Base-by-base conservation (phyloP, 2,329 filamentous ascomycete species). In the Paraphaeosphaeria minitans region DNA sequence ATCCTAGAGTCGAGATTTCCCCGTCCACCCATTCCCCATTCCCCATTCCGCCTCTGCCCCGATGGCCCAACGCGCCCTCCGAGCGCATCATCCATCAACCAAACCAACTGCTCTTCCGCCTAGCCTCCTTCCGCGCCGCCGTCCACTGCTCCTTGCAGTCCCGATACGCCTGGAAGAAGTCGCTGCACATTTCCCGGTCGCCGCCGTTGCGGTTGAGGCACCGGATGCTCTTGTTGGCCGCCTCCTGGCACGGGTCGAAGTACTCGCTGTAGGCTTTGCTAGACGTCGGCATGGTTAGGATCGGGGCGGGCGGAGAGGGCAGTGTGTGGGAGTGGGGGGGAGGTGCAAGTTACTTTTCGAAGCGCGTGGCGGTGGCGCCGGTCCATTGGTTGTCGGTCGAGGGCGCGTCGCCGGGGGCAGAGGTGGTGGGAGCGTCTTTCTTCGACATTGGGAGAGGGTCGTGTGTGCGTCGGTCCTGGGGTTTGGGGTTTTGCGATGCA, bases 151-250 rank as follows among this genome's bases (percentile, higher is more conserved):
- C 93, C 78, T 97, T 97, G 79, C 94, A 98, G 63, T 96, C 92
- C 59, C 93, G 87, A 77, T 97, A 98, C 52, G 93, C 93, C 79
- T 97, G 92, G 74, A 99, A 98, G 75, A 96, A 98, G 77, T 98
- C 94, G 64, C 85, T 84, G 75, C 95, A 99, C 90, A 98, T 90
- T n/a, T 88, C 82, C 65, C 88, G 86, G 74, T 98, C 92, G 14
- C 91, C 93, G 22, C 85, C 88, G 75, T 99, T 99, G 22, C 95
- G 87, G 74, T 93, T 89, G 72, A 99, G 80, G 72, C 95, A 99
- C 75, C 87, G 89, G 67, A 97, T 88, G 78, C 93, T 97, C 72
- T 86, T 85, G 66, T 89, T 83, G 8, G 95, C 94, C 5, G 92
- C 92, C 70, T 97, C 94, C 76, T 98, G 94, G 78, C 95, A 99